These are phyloP conservation scores for Erythrobasidium hasegawianum DNA, from an alignment of 1,284 basidiomycete genomes.

Conservation along the genomic window DNA sequence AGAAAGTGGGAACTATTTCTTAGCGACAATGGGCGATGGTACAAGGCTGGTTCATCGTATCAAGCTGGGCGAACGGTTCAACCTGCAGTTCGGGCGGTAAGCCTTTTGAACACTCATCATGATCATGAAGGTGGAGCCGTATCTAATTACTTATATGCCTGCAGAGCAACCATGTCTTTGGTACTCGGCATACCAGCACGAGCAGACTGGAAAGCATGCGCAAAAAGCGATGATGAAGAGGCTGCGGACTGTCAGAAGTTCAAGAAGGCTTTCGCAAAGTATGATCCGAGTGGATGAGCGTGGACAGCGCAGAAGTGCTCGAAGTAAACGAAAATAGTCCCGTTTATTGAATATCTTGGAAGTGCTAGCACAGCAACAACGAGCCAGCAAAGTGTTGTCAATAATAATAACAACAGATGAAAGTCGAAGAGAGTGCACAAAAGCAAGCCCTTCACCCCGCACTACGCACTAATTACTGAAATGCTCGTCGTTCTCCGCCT, in stretches of 20 bases:
- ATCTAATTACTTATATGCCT: background rate
- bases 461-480: constrained; percentile 7
- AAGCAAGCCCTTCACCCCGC: too few species aligned
- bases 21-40: constrained; percentile 83
- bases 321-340: too few species aligned
- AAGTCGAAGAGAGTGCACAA: background rate
- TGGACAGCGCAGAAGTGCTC: too few species aligned
- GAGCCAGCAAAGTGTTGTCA: too few species aligned
- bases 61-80: constrained; percentile 70
- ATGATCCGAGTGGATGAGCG: constrained; percentile 26
- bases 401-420: background rate
- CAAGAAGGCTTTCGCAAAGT: constrained; percentile 56
- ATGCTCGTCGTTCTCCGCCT: constrained; percentile 9
- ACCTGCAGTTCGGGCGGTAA: constrained; percentile 86
- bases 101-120: constrained; percentile 44
- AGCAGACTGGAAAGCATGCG: constrained; percentile 84
- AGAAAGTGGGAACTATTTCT: constrained; percentile 56
- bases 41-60: constrained; percentile 77
- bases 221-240: constrained; percentile 51
- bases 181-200: constrained; percentile 70
- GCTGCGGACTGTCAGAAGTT: constrained; percentile 21
- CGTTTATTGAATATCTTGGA: background rate
- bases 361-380: background rate
- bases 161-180: constrained; percentile 56
- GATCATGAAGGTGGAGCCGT: background rate